Conservation (phyloP, 345 rosid genomes). For the Eucalyptus camaldulensis region DNA sequence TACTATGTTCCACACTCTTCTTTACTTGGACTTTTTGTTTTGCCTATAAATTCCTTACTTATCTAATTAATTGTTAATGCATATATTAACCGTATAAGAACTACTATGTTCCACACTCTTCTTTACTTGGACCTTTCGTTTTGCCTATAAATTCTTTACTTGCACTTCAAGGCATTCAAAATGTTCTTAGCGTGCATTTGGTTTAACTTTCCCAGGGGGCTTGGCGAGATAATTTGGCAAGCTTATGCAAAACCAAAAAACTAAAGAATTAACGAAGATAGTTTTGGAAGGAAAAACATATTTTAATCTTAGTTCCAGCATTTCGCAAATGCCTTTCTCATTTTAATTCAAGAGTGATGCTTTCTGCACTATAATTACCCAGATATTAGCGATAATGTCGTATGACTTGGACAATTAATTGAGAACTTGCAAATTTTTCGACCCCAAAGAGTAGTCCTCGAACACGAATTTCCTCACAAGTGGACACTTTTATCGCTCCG, state of each 20-base stretch:
- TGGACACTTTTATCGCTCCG: background rate
- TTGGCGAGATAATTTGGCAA: too few relatives aligned
- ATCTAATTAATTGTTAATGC: background rate
- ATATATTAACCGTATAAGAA: background rate
- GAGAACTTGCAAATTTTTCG: background rate
- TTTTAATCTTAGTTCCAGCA: too few relatives aligned
- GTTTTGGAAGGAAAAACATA: too few relatives aligned
- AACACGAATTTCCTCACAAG: background rate
- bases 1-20: background rate
- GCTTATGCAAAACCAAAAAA: too few relatives aligned
- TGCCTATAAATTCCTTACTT: background rate
- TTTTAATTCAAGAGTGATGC: background rate
- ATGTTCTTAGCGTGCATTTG: background rate
- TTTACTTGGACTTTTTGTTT: background rate
- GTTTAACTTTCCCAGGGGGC: rapidly evolving
- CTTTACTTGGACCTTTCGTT: background rate
- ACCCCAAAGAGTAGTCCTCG: background rate
- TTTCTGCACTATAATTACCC: background rate
- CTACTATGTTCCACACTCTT: background rate
- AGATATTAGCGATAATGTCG: background rate
- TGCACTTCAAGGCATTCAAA: background rate
- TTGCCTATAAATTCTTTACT: background rate
- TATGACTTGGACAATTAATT: background rate
- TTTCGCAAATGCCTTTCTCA: background rate
- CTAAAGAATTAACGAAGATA: too few relatives aligned